Conservation (phyloP, 164 flowering plant species). For the Brasenia schreberi region DNA sequence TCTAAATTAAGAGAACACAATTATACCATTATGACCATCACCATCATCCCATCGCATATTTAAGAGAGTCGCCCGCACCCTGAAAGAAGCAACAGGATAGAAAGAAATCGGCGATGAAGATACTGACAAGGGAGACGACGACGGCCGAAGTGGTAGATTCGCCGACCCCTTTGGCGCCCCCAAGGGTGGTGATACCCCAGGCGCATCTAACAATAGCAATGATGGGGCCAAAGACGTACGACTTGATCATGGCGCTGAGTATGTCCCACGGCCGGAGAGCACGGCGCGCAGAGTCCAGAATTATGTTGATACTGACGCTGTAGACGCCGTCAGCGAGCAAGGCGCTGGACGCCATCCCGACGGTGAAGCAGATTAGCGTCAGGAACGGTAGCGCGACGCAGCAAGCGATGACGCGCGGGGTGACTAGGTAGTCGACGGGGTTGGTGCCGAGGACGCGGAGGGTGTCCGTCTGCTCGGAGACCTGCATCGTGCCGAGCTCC, state of each 20-base stretch:
- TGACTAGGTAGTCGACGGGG: slow-evolving; percentile 85
- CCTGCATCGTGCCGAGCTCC: slow-evolving; percentile 95
- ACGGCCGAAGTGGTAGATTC: slow-evolving; percentile 92
- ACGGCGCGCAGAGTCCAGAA: slow-evolving; percentile 71
- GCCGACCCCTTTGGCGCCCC: slow-evolving; percentile 96
- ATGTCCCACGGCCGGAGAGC: slow-evolving; percentile 84
- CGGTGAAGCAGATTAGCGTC: slow-evolving; percentile 66
- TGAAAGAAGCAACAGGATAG: slow-evolving; percentile 80
- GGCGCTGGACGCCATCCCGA: slow-evolving; percentile 87
- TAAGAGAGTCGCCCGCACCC: slow-evolving; percentile 83
- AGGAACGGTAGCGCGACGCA: slow-evolving; percentile 68
- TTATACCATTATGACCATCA: slow-evolving; percentile 1
- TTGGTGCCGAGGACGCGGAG: slow-evolving; percentile 69
- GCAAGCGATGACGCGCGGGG: slow-evolving; percentile 79
- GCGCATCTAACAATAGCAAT: slow-evolving; percentile 80
- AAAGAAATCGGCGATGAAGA: slow-evolving; percentile 78
- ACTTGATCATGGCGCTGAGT: slow-evolving; percentile 84
- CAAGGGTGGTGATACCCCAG: slow-evolving; percentile 86
- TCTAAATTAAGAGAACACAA: neutral
- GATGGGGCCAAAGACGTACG: slow-evolving; percentile 73
- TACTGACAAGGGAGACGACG: slow-evolving; percentile 83
- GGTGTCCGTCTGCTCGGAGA: slow-evolving; percentile 90
- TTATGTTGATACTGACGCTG: slow-evolving; percentile 76
- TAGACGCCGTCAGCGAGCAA: slow-evolving; percentile 66
- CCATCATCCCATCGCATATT: slow-evolving; percentile 23